A percentile compares a stretch with the other conserved stretches of the same genome.
Conservation (phyloP, 2,329 filamentous ascomycete genomes). For the Phialophora macrospora region DNA sequence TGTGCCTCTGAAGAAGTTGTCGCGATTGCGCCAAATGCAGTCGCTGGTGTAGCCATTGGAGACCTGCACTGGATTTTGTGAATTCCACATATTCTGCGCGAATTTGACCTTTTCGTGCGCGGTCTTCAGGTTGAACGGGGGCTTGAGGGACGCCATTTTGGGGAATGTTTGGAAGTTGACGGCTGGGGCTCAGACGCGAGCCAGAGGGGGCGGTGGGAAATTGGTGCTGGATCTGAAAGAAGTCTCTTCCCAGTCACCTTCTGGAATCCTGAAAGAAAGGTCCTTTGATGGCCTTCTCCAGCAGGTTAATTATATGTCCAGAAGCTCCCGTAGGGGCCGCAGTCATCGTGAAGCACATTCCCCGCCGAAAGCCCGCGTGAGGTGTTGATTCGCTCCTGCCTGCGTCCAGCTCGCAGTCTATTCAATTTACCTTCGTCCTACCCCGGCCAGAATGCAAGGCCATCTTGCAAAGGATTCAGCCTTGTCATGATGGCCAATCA, state of each 20-base stretch:
- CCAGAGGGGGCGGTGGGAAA: not conserved
- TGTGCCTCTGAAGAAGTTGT: slow-evolving; percentile 68
- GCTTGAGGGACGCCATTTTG: slow-evolving; percentile 53
- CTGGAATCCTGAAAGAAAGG: not conserved
- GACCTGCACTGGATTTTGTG: slow-evolving; percentile 66
- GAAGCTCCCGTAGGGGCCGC: not conserved
- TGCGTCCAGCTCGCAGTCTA: not conserved
- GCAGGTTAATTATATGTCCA: not conserved
- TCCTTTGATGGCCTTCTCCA: not conserved
- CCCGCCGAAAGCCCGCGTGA: not conserved
- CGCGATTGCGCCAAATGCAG: slow-evolving; percentile 80
- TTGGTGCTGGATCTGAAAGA: not conserved
- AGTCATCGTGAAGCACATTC: not conserved
- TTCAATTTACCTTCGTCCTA: not conserved
- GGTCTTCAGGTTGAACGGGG: slow-evolving; percentile 76
- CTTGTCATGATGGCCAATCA: not conserved
- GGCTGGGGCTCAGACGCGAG: not conserved
- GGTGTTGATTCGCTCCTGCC: not conserved
- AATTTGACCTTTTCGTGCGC: slow-evolving; percentile 79
- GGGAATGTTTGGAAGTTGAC: not conserved
- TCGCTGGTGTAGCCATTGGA: slow-evolving; percentile 75
- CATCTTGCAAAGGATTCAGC: not conserved
- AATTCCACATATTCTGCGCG: slow-evolving; percentile 84
- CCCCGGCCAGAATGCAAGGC: not conserved
- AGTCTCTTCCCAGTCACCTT: not conserved